Conservation (phyloP, 345 rosid genomes). For the Hibiscus tridactylites region DNA sequence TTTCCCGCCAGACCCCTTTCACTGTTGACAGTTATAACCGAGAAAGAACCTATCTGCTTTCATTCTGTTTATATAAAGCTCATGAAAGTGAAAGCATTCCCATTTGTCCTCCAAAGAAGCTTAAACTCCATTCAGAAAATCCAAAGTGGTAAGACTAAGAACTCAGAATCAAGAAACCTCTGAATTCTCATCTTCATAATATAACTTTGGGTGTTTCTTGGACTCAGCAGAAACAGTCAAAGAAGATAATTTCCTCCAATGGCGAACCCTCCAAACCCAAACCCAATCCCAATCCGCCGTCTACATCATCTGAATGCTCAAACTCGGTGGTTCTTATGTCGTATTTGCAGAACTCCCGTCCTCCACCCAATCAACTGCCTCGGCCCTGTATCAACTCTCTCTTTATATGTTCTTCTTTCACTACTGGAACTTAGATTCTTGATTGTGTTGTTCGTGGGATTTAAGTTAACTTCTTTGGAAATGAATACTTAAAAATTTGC, state of each 20-base stretch:
- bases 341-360: neutral
- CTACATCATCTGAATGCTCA: neutral
- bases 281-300: neutral
- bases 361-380: neutral
- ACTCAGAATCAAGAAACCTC: neutral
- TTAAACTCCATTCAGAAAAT: neutral
- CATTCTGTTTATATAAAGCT: neutral
- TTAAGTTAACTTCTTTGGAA: too few relatives aligned
- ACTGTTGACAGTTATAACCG: neutral
- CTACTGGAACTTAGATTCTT: neutral
- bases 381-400: neutral
- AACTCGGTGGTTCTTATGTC: neutral
- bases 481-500: too few relatives aligned
- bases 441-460: neutral
- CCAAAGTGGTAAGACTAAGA: neutral
- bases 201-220: neutral
- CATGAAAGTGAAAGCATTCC: neutral
- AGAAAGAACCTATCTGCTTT: neutral
- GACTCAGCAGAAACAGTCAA: too few relatives aligned
- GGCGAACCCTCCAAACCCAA: neutral
- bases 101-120: neutral
- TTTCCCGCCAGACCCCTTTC: too few relatives aligned
- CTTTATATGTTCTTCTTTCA: neutral
- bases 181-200: too few relatives aligned
- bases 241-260: neutral